Evolutionary conservation across 2,329 filamentous ascomycete genomes (phyloP).

Genomic region (Ophiostoma sp.): DNA sequence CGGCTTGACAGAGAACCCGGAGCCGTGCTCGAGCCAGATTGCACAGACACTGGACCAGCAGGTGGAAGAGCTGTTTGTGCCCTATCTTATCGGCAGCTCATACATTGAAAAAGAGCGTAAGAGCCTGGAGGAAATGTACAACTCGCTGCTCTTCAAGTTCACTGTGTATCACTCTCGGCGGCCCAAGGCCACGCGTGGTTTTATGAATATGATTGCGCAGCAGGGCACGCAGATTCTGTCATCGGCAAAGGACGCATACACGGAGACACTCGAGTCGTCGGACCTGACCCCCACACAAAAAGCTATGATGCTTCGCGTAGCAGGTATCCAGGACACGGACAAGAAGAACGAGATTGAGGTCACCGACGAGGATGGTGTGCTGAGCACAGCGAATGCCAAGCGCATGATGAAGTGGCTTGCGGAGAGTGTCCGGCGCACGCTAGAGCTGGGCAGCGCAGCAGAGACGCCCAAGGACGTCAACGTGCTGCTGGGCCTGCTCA

Average conservation of each 20-base stretch:
- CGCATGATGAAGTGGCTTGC: constrained; percentile 97
- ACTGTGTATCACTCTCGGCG: constrained; percentile 87
- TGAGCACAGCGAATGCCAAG: constrained; percentile 85
- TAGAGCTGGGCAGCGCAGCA: constrained; percentile 80
- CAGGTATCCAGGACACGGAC: constrained; percentile 72
- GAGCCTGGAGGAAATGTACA: constrained; percentile 75
- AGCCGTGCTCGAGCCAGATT: constrained; percentile 81
- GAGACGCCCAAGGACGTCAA: constrained; percentile 94
- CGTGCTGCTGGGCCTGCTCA: constrained; percentile 73
- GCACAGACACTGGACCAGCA: constrained; percentile 68
- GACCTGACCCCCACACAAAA: constrained; percentile 86
- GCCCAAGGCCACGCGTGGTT: constrained; percentile 84
- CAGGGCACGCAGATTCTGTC: constrained; percentile 83
- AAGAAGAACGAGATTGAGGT: constrained; percentile 85
- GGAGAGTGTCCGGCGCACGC: constrained; percentile 82
- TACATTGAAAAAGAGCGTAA: constrained; percentile 66
- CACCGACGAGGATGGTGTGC: constrained; percentile 77
- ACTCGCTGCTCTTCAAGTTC: constrained; percentile 91
- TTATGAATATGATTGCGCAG: constrained; percentile 87
- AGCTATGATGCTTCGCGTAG: constrained; percentile 81
- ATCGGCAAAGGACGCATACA: constrained; percentile 84
- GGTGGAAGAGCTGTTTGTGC: constrained; percentile 71
- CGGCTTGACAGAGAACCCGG: constrained; percentile 90
- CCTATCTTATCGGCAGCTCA: constrained; percentile 62
- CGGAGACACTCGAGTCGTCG: constrained; percentile 80